These are phyloP conservation scores for Prunus mume DNA, from an alignment of 306 rosid species.

Conservation along the genomic window DNA sequence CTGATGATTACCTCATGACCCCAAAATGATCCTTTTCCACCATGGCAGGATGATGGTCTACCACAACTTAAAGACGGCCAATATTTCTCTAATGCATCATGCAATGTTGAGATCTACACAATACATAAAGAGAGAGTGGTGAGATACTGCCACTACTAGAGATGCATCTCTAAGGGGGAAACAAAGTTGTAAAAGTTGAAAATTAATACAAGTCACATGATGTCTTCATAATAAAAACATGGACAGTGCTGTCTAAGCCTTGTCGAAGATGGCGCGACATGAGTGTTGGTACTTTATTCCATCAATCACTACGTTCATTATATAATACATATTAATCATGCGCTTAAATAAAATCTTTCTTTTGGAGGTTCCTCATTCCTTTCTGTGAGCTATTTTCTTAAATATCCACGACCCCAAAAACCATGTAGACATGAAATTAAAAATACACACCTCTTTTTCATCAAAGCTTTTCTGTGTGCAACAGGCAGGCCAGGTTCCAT, in stretches of 20 bases:
- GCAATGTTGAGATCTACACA: constrained; percentile 70
- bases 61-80: constrained; percentile 94
- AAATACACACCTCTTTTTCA: constrained; percentile 60
- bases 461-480: constrained; percentile 55
- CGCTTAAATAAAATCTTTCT: background rate
- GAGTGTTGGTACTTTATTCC: background rate
- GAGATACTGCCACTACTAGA: constrained; percentile 14
- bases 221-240: background rate
- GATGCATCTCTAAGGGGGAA: background rate
- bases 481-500: constrained; percentile 96
- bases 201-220: background rate
- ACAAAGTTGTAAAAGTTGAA: background rate
- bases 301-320: background rate
- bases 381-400: background rate
- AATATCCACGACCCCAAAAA: background rate
- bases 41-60: constrained; percentile 58
- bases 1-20: constrained; percentile 83
- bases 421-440: background rate
- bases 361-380: background rate
- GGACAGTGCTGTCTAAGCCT: background rate
- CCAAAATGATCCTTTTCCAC: constrained; percentile 86
- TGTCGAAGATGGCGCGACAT: background rate
- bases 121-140: constrained; percentile 12
- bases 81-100: constrained; percentile 51
- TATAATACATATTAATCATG: background rate